Conservation (phyloP, 495 filamentous ascomycete genomes). For the Penicillium robsamsonii region DNA sequence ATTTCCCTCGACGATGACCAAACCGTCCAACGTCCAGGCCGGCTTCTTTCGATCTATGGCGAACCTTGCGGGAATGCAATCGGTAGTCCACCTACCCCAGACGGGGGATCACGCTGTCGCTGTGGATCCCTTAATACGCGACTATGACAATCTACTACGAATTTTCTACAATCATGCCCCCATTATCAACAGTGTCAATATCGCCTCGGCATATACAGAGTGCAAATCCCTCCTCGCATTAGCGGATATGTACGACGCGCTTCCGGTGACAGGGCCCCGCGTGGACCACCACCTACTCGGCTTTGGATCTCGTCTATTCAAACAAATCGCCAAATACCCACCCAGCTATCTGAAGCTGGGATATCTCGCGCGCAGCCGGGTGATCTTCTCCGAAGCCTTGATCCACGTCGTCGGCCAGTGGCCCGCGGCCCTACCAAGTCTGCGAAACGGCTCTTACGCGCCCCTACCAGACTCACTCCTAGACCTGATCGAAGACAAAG, state of each 20-base stretch:
- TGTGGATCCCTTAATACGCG: constrained; percentile 68
- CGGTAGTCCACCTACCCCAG: constrained; percentile 46
- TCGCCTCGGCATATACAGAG: constrained; percentile 85
- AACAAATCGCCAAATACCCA: constrained; percentile 92
- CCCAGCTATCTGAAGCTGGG: constrained; percentile 87
- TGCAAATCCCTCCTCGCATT: constrained; percentile 82
- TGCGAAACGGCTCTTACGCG: constrained; percentile 57
- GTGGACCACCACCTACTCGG: constrained; percentile 90
- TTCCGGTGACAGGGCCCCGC: constrained; percentile 81
- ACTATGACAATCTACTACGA: constrained; percentile 91
- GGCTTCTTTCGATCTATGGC: constrained; percentile 87
- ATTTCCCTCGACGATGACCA: constrained; percentile 53
- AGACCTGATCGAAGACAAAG: constrained; percentile 88
- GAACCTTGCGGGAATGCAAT: constrained; percentile 61
- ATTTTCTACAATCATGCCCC: constrained; percentile 92
- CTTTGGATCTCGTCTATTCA: constrained; percentile 84
- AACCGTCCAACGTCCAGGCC: constrained; percentile 47
- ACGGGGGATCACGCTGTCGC: constrained; percentile 42
- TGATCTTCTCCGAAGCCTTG: constrained; percentile 86
- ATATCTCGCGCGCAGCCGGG: constrained; percentile 76
- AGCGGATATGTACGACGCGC: constrained; percentile 88
- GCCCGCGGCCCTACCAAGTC: constrained; percentile 73
- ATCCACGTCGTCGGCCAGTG: constrained; percentile 92
- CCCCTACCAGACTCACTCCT: constrained; percentile 68
- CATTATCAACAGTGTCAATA: constrained; percentile 74